Evolutionary conservation across 192 early-diverging fungal genomes (phyloP).

Genomic region (Spinellus fusiger): DNA sequence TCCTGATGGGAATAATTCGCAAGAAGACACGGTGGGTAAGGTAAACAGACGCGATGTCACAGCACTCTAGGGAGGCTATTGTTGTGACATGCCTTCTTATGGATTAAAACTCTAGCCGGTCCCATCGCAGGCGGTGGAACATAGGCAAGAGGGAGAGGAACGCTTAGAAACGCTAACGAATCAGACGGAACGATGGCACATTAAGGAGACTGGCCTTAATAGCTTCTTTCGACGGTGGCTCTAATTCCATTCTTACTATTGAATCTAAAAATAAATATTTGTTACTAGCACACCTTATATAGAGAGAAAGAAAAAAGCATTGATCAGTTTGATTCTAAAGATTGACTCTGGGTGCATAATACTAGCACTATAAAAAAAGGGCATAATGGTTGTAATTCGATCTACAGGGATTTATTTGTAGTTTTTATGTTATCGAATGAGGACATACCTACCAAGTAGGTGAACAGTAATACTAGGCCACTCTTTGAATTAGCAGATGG

Average conservation of each 20-base stretch:
- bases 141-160: background rate
- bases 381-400: too few species aligned
- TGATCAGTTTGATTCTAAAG: too few species aligned
- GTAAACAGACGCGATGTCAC: background rate
- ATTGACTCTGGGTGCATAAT: too few species aligned
- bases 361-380: too few species aligned
- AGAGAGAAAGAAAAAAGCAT: too few species aligned
- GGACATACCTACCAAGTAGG: too few species aligned
- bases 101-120: background rate
- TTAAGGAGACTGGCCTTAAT: conserved; percentile 12
- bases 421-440: too few species aligned
- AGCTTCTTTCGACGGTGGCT: conserved; percentile 13
- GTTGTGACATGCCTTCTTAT: background rate
- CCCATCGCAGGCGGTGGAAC: conserved; percentile 1
- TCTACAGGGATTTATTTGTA: too few species aligned
- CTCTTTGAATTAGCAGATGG: too few species aligned
- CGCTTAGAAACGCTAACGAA: background rate
- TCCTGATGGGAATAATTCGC: background rate
- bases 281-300: too few species aligned
- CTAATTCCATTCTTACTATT: conserved; percentile 3
- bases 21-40: background rate
- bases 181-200: conserved; percentile 13
- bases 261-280: too few species aligned
- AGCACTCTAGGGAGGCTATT: background rate
- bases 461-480: too few species aligned